Evolutionary conservation across 1,139 yeast species (phyloP).

Genomic region (Sugiyamaella xylanicola): DNA sequence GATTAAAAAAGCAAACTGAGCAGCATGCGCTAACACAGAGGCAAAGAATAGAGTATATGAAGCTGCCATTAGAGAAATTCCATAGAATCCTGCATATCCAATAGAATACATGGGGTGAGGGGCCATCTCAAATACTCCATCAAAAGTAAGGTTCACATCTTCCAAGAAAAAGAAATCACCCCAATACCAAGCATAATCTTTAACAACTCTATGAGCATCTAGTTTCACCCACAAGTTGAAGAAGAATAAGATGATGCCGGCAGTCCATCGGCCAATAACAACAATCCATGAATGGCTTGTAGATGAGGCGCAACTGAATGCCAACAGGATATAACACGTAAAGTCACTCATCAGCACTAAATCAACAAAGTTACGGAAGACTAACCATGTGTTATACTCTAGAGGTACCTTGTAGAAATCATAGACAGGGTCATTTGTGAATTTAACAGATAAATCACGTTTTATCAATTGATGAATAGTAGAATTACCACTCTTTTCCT

Average conservation of each 20-base stretch:
- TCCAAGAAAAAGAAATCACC: constrained; percentile 89
- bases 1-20: constrained; percentile 77
- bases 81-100: constrained; percentile 87
- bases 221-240: constrained; percentile 86
- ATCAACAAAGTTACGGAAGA: constrained; percentile 80
- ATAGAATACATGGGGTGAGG: constrained; percentile 95
- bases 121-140: constrained; percentile 88
- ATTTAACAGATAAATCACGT: constrained; percentile 59
- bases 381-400: constrained; percentile 82
- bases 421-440: constrained; percentile 52
- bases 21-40: constrained; percentile 74
- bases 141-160: constrained; percentile 78
- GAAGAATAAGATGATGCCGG: constrained; percentile 54
- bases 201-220: constrained; percentile 86
- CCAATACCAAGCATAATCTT: constrained; percentile 96
- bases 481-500: constrained; percentile 33
- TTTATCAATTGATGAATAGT: constrained; percentile 50
- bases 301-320: constrained; percentile 54
- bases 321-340: constrained; percentile 71
- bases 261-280: constrained; percentile 44
- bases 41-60: constrained; percentile 72
- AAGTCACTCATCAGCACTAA: constrained; percentile 86
- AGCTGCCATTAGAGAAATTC: constrained; percentile 76
- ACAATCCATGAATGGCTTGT: constrained; percentile 46
- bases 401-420: constrained; percentile 58